These are phyloP conservation scores for Cymbidium sinense DNA, from an alignment of 106 monocot species.

Conservation along the genomic window DNA sequence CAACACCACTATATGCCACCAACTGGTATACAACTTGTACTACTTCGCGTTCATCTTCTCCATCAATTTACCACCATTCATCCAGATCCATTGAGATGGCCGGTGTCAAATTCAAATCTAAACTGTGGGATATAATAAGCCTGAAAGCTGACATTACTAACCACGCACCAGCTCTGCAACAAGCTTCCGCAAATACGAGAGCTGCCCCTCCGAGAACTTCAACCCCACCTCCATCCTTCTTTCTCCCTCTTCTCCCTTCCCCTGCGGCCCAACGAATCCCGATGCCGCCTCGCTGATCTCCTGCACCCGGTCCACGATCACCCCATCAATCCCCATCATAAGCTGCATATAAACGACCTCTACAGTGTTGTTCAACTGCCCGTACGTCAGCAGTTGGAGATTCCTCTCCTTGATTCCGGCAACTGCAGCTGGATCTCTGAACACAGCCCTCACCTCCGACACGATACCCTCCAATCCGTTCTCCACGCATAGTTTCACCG, in stretches of 20 bases:
- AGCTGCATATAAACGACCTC: constrained; percentile 30
- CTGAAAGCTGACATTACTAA: not conserved
- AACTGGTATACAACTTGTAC: no score
- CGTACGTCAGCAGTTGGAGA: constrained; percentile 25
- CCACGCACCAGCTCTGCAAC: not conserved
- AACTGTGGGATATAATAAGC: no score
- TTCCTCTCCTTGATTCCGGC: constrained; percentile 11
- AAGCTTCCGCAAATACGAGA: not conserved
- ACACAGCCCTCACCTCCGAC: constrained; percentile 26
- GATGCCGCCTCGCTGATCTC: constrained; percentile 23
- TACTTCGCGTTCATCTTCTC: no score
- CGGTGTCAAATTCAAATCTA: no score
- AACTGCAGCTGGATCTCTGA: constrained; percentile 15
- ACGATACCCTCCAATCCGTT: constrained; percentile 34
- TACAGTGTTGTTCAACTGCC: constrained; percentile 25
- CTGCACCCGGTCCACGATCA: constrained; percentile 25
- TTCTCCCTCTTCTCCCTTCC: not conserved
- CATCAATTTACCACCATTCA: no score
- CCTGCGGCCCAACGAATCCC: not conserved
- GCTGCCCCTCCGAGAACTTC: constrained; percentile 5
- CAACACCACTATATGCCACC: no score
- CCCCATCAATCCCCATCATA: constrained; percentile 37
- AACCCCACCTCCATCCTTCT: not conserved
- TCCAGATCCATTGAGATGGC: no score
- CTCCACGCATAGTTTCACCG: constrained; percentile 18